These are phyloP conservation scores for Annona cherimola DNA, from an alignment of 164 flowering plant species.

Conservation along the genomic window DNA sequence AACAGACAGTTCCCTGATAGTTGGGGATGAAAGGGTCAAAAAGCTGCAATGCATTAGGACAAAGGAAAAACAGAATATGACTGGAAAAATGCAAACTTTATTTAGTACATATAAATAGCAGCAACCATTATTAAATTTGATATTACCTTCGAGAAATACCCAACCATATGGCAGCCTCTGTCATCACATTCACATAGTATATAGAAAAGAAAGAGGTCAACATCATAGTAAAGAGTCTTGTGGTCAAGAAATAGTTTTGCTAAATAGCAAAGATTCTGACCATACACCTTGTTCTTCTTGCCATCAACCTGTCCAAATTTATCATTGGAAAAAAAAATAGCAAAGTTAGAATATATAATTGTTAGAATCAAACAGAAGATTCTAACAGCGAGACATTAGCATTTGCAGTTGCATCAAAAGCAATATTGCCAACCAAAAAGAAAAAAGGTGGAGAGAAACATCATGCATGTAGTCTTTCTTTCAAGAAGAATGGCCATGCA, in stretches of 20 bases:
- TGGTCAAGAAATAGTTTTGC: constrained; percentile 97
- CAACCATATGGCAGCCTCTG: constrained; percentile 99
- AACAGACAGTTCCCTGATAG: too few species aligned
- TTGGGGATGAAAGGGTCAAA: too few species aligned
- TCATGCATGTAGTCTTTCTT: background rate
- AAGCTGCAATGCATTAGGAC: too few species aligned
- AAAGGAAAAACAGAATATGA: background rate
- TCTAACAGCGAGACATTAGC: background rate
- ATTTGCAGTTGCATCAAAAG: background rate
- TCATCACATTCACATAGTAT: constrained; percentile 97
- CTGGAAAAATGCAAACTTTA: background rate
- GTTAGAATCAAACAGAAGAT: background rate
- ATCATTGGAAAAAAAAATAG: background rate
- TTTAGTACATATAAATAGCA: background rate
- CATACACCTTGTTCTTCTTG: constrained; percentile 97
- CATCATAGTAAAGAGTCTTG: constrained; percentile 98
- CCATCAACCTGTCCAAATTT: constrained; percentile 83
- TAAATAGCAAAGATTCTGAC: constrained; percentile 90
- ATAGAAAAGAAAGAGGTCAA: constrained; percentile 89
- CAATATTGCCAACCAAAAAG: background rate
- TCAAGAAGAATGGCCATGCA: background rate
- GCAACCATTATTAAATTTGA: background rate
- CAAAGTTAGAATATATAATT: too few species aligned
- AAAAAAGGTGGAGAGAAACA: too few species aligned
- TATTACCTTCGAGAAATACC: constrained; percentile 94